phyloP scores from a whole-genome alignment of 2,329 filamentous ascomycete genomes.

The Pezicula rhizophila region DNA sequence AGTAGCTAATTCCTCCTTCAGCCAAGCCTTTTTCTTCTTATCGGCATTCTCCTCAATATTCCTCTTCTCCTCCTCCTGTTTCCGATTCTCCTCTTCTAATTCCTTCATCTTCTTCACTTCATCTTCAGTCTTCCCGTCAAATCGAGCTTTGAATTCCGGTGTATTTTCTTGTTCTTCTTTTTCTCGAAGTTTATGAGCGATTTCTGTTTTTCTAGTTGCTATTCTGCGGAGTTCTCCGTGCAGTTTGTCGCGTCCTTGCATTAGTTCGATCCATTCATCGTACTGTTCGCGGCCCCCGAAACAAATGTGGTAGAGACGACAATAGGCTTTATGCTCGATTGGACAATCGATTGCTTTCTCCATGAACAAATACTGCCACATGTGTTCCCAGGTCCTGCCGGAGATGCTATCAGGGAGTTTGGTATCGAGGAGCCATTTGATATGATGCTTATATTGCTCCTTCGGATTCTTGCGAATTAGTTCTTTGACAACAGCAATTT shows the following conservation, averaged over 20 bases:
- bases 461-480: slow-evolving; percentile 41
- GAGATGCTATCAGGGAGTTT: slow-evolving; percentile 45
- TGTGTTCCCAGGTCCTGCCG: slow-evolving; percentile 56
- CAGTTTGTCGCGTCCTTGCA: slow-evolving; percentile 6
- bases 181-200: background rate
- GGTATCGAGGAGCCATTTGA: slow-evolving; percentile 53
- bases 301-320: slow-evolving; percentile 20
- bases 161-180: background rate
- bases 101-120: slow-evolving; percentile 3
- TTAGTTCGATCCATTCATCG: slow-evolving; percentile 14
- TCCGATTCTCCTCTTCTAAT: background rate
- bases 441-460: slow-evolving; percentile 48
- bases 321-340: slow-evolving; percentile 19
- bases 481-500: slow-evolving; percentile 54
- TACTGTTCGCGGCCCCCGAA: slow-evolving; percentile 18
- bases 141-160: slow-evolving; percentile 1
- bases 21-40: slow-evolving; percentile 7
- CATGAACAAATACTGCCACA: slow-evolving; percentile 46
- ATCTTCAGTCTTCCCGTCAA: background rate
- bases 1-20: slow-evolving; percentile 9
- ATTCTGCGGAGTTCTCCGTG: slow-evolving; percentile 10
- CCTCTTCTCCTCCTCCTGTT: background rate
- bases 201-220: background rate
- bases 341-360: slow-evolving; percentile 18
- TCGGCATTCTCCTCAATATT: slow-evolving; percentile 5